A percentile compares a stretch with the other conserved stretches of the same genome.
Evolutionary conservation across 208 protist genomes (phyloP).

Genomic region (Giardia duodenalis): DNA sequence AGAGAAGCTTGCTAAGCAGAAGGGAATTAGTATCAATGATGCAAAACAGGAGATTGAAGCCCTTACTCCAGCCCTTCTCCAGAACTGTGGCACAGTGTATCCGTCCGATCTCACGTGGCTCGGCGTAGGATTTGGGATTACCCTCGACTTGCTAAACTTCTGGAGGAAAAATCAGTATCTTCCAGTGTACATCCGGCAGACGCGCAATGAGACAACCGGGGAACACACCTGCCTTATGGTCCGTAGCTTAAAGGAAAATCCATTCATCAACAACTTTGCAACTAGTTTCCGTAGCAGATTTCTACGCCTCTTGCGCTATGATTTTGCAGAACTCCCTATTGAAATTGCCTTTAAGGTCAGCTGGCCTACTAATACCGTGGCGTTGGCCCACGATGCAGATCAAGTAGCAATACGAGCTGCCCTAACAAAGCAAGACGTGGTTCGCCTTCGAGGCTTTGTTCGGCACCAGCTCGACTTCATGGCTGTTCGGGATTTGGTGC

Average conservation of each 20-base stretch:
- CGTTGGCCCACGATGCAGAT: background rate
- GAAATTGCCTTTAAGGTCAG: background rate
- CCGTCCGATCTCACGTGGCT: constrained; percentile 81
- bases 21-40: background rate
- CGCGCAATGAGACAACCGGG: constrained; percentile 84
- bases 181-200: constrained; percentile 69
- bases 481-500: background rate
- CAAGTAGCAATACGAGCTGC: background rate
- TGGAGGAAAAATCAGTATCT: constrained; percentile 45
- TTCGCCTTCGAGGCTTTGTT: background rate
- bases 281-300: background rate
- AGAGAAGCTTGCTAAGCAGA: background rate
- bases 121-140: constrained; percentile 85
- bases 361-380: background rate
- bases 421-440: background rate
- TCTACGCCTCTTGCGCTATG: background rate
- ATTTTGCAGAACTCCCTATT: background rate
- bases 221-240: constrained; percentile 97
- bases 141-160: constrained; percentile 77
- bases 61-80: background rate
- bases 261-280: background rate
- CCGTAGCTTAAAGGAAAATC: background rate
- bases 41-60: background rate
- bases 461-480: background rate
- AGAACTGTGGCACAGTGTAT: constrained; percentile 56